Conservation (phyloP, 495 filamentous ascomycete species). For the Podospora pseudopauciseta region DNA sequence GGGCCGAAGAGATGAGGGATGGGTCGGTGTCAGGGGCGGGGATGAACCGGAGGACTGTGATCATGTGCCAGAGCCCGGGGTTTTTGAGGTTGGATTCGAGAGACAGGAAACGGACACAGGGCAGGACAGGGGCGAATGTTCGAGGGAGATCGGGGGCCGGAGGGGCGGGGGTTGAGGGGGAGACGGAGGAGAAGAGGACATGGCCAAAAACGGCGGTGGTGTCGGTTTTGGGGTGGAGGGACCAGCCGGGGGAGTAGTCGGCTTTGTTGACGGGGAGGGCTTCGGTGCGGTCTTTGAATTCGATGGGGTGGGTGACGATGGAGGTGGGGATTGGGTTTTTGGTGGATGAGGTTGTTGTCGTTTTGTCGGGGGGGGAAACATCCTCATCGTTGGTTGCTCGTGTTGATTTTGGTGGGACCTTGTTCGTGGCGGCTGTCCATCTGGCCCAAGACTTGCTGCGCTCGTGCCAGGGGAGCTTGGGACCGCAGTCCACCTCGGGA, state of each 20-base stretch:
- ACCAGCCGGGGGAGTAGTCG: constrained; percentile 26
- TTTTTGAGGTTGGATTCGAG: constrained; percentile 24
- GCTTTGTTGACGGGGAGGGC: not conserved
- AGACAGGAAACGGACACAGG: constrained; percentile 19
- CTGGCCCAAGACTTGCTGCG: constrained; percentile 40
- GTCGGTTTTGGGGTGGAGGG: constrained; percentile 20
- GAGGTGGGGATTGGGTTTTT: constrained; percentile 10
- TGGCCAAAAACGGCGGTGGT: constrained; percentile 43
- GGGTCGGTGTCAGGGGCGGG: constrained; percentile 22
- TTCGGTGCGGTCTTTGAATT: constrained; percentile 1
- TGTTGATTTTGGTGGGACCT: too few species aligned
- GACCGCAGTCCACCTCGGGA: constrained; percentile 19
- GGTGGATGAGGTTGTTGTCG: not conserved
- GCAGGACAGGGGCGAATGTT: constrained; percentile 29
- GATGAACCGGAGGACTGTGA: constrained; percentile 27
- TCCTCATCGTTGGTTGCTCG: not conserved
- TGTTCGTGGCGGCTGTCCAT: constrained; percentile 24
- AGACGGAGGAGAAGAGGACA: constrained; percentile 35
- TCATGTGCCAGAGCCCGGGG: constrained; percentile 26
- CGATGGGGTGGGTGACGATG: constrained; percentile 18
- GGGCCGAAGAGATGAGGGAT: constrained; percentile 15
- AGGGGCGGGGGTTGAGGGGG: not conserved
- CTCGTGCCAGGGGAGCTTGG: constrained; percentile 44
- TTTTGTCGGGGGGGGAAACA: not conserved
- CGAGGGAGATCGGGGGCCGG: constrained; percentile 16